Conservation (phyloP, 805 yeast genomes). For the Candida anglica region DNA sequence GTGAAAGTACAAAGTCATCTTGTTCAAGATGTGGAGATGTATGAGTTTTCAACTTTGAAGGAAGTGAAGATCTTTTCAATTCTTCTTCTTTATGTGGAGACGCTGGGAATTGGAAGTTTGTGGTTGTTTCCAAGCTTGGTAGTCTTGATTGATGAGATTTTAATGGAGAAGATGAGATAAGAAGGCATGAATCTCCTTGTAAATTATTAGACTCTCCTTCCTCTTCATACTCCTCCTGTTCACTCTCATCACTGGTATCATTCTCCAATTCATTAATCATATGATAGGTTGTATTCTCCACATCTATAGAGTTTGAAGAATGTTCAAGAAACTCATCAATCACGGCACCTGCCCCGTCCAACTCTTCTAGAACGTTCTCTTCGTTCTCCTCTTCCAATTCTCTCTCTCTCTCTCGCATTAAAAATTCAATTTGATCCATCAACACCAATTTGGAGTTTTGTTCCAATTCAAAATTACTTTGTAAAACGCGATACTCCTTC, state of each 20-base stretch:
- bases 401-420: slow-evolving; percentile 33
- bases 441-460: slow-evolving; percentile 47
- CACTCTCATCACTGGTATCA: slow-evolving; percentile 8
- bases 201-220: background rate
- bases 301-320: background rate
- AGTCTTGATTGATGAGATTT: slow-evolving; percentile 6
- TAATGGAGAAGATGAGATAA: slow-evolving; percentile 25
- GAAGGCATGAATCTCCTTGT: slow-evolving; percentile 1
- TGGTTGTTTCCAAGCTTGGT: slow-evolving; percentile 4
- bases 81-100: slow-evolving; percentile 11
- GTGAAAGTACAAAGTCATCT: slow-evolving; percentile 37
- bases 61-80: slow-evolving; percentile 32
- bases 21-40: slow-evolving; percentile 13
- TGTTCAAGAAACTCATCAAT: background rate
- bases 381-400: background rate
- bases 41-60: slow-evolving; percentile 21
- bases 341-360: too few relatives aligned
- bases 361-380: too few relatives aligned
- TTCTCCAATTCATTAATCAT: slow-evolving; percentile 7
- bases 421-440: slow-evolving; percentile 51
- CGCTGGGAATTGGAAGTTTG: slow-evolving; percentile 24
- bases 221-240: background rate
- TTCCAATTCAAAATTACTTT: slow-evolving; percentile 50
- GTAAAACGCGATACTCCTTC: slow-evolving; percentile 37
- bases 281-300: slow-evolving; percentile 6